phyloP scores from a whole-genome alignment of 2,329 filamentous ascomycete genomes.

The Triangularia setosa region DNA sequence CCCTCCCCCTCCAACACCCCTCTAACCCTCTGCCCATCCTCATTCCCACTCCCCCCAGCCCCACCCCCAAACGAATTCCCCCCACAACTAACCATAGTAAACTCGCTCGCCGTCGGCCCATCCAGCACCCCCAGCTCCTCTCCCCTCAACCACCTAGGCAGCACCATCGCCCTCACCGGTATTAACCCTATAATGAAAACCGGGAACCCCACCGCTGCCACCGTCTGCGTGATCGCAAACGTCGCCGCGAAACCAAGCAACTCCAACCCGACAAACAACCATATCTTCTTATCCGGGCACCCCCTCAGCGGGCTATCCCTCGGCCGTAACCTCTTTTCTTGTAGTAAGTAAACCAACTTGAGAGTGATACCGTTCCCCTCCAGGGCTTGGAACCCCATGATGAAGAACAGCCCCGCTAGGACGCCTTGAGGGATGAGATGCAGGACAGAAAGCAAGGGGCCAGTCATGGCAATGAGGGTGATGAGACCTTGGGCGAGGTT shows the following conservation, averaged over 20 bases:
- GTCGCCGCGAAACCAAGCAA: constrained; percentile 70
- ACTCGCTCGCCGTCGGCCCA: constrained; percentile 68
- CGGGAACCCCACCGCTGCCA: constrained; percentile 77
- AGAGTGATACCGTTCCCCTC: constrained; percentile 72
- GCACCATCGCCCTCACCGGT: constrained; percentile 59
- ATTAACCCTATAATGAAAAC: constrained; percentile 68
- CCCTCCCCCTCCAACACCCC: constrained; percentile 2
- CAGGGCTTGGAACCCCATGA: constrained; percentile 78
- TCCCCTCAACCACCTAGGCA: constrained; percentile 57
- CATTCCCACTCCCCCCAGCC: constrained; percentile 5
- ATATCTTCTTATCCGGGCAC: constrained; percentile 44
- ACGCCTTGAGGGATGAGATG: constrained; percentile 77
- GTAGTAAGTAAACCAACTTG: constrained; percentile 66
- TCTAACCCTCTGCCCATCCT: constrained; percentile 4
- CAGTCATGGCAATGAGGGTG: constrained; percentile 74
- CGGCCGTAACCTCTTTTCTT: constrained; percentile 61
- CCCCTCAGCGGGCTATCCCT: constrained; percentile 53
- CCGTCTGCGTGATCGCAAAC: constrained; percentile 77
- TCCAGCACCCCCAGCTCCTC: constrained; percentile 63
- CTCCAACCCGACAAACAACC: constrained; percentile 67
- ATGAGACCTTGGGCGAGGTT: constrained; percentile 75
- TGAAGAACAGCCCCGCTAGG: constrained; percentile 76
- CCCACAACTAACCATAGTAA: constrained; percentile 66
- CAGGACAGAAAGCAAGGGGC: constrained; percentile 67
- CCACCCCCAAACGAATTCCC: constrained; percentile 15